Percentiles rank a stretch among this genome's conserved stretches.
phyloP scores from a whole-genome alignment of 202 grass and related monocot genomes.

The Panicum hallii region DNA sequence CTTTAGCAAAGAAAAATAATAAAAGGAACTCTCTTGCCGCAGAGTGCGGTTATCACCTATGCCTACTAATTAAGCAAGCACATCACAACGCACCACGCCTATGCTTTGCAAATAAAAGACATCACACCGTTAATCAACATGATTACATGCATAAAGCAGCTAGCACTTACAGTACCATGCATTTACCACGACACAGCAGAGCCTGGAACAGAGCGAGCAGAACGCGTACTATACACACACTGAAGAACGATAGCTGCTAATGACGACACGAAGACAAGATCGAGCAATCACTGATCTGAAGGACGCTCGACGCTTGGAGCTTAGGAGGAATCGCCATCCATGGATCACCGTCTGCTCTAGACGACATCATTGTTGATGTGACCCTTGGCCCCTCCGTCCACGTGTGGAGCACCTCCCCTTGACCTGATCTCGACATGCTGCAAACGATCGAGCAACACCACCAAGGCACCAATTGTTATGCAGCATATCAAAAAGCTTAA shows the following conservation, averaged over 20 bases:
- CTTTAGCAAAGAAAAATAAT: not conserved
- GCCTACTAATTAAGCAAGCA: not conserved
- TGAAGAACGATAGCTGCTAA: too few relatives aligned
- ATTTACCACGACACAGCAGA: too few relatives aligned
- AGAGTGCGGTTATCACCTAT: not conserved
- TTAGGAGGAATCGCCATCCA: too few relatives aligned
- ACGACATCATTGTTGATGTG: not conserved
- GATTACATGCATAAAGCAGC: too few relatives aligned
- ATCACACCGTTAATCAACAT: too few relatives aligned
- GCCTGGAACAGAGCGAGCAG: too few relatives aligned
- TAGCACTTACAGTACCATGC: too few relatives aligned
- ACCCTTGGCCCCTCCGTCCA: not conserved
- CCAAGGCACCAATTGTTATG: not conserved
- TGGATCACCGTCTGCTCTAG: not conserved
- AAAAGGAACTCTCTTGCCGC: not conserved
- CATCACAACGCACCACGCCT: too few relatives aligned
- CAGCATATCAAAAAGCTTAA: not conserved
- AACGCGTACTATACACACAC: too few relatives aligned
- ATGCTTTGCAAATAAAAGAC: too few relatives aligned
- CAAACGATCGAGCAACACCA: not conserved
- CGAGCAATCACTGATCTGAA: too few relatives aligned
- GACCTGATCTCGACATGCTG: slow-evolving; percentile 29
- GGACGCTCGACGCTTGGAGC: not conserved
- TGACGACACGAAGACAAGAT: not conserved
- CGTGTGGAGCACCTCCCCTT: not conserved